A percentile compares a stretch with the other conserved stretches of the same genome.
These are phyloP conservation scores for Ceratopteris richardii DNA, from an alignment of 75 land plant genomes.

Conservation along the genomic window DNA sequence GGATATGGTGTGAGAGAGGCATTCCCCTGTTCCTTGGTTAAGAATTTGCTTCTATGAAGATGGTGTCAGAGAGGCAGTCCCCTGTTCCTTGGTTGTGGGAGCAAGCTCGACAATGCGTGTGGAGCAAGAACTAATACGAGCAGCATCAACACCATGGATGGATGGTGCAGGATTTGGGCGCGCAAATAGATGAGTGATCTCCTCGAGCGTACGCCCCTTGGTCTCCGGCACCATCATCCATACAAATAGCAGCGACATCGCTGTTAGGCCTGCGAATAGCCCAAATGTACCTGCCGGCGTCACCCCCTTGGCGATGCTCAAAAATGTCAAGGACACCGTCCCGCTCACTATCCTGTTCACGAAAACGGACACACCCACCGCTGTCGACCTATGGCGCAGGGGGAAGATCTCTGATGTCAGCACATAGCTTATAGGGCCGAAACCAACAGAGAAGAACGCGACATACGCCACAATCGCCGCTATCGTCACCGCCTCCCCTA, in stretches of 20 bases:
- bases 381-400: slow-evolving; percentile 61
- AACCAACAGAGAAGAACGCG: slow-evolving; percentile 75
- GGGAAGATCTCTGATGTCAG: slow-evolving; percentile 79
- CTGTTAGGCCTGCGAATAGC: slow-evolving; percentile 39
- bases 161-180: too few relatives aligned
- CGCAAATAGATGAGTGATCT: too few relatives aligned
- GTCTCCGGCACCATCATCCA: slow-evolving; percentile 63
- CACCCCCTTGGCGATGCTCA: slow-evolving; percentile 45
- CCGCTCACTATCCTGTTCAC: slow-evolving; percentile 70
- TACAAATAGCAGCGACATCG: slow-evolving; percentile 39
- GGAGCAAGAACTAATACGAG: too few relatives aligned
- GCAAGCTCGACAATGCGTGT: too few relatives aligned
- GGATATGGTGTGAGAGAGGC: too few relatives aligned
- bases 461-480: slow-evolving; percentile 60
- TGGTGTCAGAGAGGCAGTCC: too few relatives aligned
- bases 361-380: slow-evolving; percentile 50
- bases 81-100: too few relatives aligned
- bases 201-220: slow-evolving; percentile 70
- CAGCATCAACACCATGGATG: too few relatives aligned
- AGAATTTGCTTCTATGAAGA: too few relatives aligned
- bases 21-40: too few relatives aligned
- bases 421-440: slow-evolving; percentile 77
- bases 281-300: slow-evolving; percentile 62
- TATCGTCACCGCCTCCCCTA: slow-evolving; percentile 39
- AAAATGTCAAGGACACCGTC: slow-evolving; percentile 70